Conservation (phyloP, 495 filamentous ascomycete genomes). For the Aspergillus haitiensis region DNA sequence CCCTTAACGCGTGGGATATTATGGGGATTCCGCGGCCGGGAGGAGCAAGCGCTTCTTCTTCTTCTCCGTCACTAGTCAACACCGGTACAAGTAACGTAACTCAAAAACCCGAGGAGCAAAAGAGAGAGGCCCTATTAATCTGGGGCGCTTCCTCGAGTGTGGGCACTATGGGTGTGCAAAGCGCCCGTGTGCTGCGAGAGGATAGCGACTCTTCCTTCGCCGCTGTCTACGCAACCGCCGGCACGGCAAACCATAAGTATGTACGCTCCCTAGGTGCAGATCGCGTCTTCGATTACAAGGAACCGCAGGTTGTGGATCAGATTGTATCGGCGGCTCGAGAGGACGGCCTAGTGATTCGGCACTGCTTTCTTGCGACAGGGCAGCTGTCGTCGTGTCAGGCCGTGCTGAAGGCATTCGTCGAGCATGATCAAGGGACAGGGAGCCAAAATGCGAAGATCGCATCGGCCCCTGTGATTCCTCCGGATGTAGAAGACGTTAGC, state of each 20-base stretch:
- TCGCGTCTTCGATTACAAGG: slow-evolving; percentile 53
- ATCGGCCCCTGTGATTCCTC: slow-evolving; percentile 35
- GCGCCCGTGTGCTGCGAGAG: slow-evolving; percentile 36
- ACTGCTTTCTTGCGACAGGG: slow-evolving; percentile 46
- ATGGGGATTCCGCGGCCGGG: slow-evolving; percentile 30
- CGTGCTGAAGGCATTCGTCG: slow-evolving; percentile 39
- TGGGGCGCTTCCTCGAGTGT: slow-evolving; percentile 53
- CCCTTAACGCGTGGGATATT: slow-evolving; percentile 34
- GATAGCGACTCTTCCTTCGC: slow-evolving; percentile 33
- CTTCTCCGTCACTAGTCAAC: slow-evolving; percentile 1
- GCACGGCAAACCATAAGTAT: slow-evolving; percentile 43
- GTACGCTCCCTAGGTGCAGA: slow-evolving; percentile 49
- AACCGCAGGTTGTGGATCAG: slow-evolving; percentile 39
- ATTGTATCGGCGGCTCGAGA: slow-evolving; percentile 44
- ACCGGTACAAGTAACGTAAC: background rate
- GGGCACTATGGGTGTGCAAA: slow-evolving; percentile 46
- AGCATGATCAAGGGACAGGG: slow-evolving; percentile 13
- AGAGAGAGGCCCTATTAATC: slow-evolving; percentile 39
- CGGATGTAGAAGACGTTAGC: slow-evolving; percentile 31
- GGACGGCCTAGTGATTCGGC: slow-evolving; percentile 40
- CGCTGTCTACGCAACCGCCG: slow-evolving; percentile 50
- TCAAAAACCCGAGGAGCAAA: slow-evolving; percentile 10
- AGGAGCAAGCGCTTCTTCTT: slow-evolving; percentile 16
- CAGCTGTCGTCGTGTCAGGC: slow-evolving; percentile 35
- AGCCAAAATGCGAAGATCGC: slow-evolving; percentile 36